These are phyloP conservation scores for Fusarium hainanense DNA, from an alignment of 2,329 filamentous ascomycete species.

Conservation along the genomic window DNA sequence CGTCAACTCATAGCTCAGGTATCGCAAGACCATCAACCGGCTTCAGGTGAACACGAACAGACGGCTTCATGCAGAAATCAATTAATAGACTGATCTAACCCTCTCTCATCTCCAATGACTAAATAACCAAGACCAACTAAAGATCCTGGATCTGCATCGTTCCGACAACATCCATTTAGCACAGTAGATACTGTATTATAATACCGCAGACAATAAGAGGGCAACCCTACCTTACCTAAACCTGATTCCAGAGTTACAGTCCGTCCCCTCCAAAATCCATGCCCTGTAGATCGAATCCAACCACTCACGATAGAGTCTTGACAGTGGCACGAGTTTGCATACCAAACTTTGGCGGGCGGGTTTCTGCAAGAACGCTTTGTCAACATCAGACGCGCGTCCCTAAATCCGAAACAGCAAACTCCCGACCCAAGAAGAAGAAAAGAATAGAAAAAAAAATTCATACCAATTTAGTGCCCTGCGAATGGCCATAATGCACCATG, in stretches of 20 bases:
- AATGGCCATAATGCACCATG: not conserved
- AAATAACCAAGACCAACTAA: not conserved
- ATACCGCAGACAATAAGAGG: not conserved
- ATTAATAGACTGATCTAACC: not conserved
- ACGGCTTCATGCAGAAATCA: conserved; percentile 10
- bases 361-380: conserved; percentile 28
- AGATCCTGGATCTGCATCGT: conserved; percentile 1
- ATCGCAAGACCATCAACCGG: conserved; percentile 27
- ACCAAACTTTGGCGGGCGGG: conserved; percentile 31
- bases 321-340: conserved; percentile 41
- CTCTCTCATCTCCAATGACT: not conserved
- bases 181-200: not conserved
- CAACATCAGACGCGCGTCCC: conserved; percentile 37
- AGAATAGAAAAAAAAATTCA: not conserved
- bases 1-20: conserved; percentile 25
- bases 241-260: conserved; percentile 13
- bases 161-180: not conserved
- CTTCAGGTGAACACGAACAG: conserved; percentile 42
- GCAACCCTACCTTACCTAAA: conserved; percentile 3
- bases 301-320: conserved; percentile 29
- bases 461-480: conserved; percentile 10
- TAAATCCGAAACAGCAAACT: conserved; percentile 35
- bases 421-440: conserved; percentile 11
- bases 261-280: conserved; percentile 16
- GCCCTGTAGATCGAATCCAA: not conserved